Evolutionary conservation across 768 basidiomycete genomes (phyloP), one percentile per base, ranked within the genome.

Genomic region (Mycena rosella): DNA sequence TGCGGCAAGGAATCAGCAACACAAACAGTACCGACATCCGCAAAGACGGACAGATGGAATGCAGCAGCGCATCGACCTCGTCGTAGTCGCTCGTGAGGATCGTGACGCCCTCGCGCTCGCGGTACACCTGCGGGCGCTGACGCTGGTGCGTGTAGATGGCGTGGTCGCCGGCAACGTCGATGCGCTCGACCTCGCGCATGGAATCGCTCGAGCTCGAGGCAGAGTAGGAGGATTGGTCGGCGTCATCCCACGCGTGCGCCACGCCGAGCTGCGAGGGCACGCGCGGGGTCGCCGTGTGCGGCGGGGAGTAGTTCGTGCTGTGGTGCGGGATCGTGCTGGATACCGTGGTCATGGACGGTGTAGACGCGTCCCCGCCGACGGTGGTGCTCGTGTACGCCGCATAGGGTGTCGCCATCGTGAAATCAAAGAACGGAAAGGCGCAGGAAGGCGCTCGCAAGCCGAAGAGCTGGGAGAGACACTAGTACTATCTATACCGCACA

Each of bases 11-110:
- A n/a, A n/a, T n/a, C n/a, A n/a, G n/a, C n/a, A n/a, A n/a, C n/a
- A n/a, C n/a, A n/a, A n/a, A n/a, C n/a, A n/a, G n/a, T n/a, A n/a
- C n/a, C n/a, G n/a, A n/a, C n/a, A n/a, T n/a, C n/a, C n/a, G 52
- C 3, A 29, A 29, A 32, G 49, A 67, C 70, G 15, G 29, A 67
- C 70, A 94, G 53, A 94, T 92, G 70, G 91, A 89, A 74, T 94
- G 92, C 22, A 94, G 81, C 76, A 92, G 84, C 30, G 92, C 92
- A 77, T 94, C 91, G 77, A 90, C 92, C 29, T 90, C 86, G 73
- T 93, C 91, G 74, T 93, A 94, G 83, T 93, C 92, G 76, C 87
- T 84, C 75, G 84, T 85, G 60, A 83, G 82, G 51, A 86, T 79
- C 34, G 83, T 84, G 57, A 86, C 66, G 15, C 62, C 62, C 4